Evolutionary conservation across 495 filamentous ascomycete genomes (phyloP).

Genomic region (Aspergillus bridgeri): DNA sequence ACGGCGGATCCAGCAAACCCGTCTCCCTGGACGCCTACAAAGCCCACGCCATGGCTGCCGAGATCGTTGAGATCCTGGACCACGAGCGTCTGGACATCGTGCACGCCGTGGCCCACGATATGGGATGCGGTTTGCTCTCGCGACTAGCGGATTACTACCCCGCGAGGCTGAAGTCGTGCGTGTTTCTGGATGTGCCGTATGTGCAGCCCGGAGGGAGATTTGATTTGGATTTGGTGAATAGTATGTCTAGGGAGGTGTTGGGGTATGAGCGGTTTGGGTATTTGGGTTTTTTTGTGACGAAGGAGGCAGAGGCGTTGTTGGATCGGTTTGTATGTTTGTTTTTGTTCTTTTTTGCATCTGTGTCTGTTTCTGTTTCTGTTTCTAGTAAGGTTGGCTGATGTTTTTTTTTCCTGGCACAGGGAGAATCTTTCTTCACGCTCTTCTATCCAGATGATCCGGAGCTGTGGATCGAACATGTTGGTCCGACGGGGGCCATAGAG

Average conservation of each 20-base stretch:
- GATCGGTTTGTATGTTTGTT: constrained; percentile 29
- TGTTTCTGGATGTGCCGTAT: constrained; percentile 28
- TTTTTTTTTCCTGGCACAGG: constrained; percentile 15
- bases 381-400: background rate
- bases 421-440: constrained; percentile 23
- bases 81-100: constrained; percentile 11
- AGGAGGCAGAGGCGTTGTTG: constrained; percentile 20
- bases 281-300: constrained; percentile 23
- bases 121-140: constrained; percentile 27
- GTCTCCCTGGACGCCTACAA: constrained; percentile 26
- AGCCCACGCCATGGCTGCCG: constrained; percentile 28
- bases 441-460: constrained; percentile 23
- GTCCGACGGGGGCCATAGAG: constrained; percentile 19
- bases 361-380: background rate
- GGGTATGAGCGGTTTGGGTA: constrained; percentile 30
- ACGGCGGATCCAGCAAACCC: constrained; percentile 44
- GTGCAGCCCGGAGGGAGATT: constrained; percentile 19
- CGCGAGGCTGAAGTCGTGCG: constrained; percentile 18
- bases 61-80: constrained; percentile 38
- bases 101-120: constrained; percentile 27
- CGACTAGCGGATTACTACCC: constrained; percentile 29
- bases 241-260: constrained; percentile 17
- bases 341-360: too few species aligned
- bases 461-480: constrained; percentile 20
- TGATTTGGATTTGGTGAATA: constrained; percentile 23